Percentiles rank a stretch among this genome's conserved stretches.
phyloP scores from a whole-genome alignment of 2,329 filamentous ascomycete species.

The Hymenoscyphus occultus region DNA sequence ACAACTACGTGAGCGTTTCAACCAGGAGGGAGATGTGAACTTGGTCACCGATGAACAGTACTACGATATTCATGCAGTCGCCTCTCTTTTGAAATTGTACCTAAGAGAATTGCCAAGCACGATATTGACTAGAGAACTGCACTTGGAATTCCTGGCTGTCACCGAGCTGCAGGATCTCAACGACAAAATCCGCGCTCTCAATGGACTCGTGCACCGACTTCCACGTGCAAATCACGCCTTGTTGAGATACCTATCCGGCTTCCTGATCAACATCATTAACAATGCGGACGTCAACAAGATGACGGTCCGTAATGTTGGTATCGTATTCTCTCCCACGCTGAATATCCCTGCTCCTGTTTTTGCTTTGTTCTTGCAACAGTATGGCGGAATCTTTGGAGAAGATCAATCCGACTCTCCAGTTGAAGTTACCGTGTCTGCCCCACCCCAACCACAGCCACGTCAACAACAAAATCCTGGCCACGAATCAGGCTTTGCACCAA shows the following conservation, averaged over 20 bases:
- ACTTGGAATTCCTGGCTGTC: slow-evolving; percentile 81
- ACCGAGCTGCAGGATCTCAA: slow-evolving; percentile 72
- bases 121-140: slow-evolving; percentile 85
- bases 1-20: slow-evolving; percentile 86
- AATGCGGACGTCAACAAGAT: slow-evolving; percentile 93
- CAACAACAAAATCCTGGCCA: slow-evolving; percentile 36
- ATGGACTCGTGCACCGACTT: slow-evolving; percentile 74
- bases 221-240: slow-evolving; percentile 78
- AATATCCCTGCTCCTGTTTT: slow-evolving; percentile 96
- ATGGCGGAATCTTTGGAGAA: slow-evolving; percentile 77
- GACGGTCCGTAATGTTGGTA: slow-evolving; percentile 95
- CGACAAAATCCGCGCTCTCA: slow-evolving; percentile 75
- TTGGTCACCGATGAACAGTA: slow-evolving; percentile 78
- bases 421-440: slow-evolving; percentile 43
- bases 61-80: slow-evolving; percentile 94
- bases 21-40: slow-evolving; percentile 87
- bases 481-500: slow-evolving; percentile 50
- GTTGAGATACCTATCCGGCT: slow-evolving; percentile 79
- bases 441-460: slow-evolving; percentile 31
- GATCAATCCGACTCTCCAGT: slow-evolving; percentile 51
- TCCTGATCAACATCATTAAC: slow-evolving; percentile 88
- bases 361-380: slow-evolving; percentile 89
- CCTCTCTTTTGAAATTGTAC: slow-evolving; percentile 90
- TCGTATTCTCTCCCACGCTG: slow-evolving; percentile 94
- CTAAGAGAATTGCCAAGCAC: slow-evolving; percentile 87